Conservation (phyloP, 768 basidiomycete genomes). For the Termitomyces sp. region DNA sequence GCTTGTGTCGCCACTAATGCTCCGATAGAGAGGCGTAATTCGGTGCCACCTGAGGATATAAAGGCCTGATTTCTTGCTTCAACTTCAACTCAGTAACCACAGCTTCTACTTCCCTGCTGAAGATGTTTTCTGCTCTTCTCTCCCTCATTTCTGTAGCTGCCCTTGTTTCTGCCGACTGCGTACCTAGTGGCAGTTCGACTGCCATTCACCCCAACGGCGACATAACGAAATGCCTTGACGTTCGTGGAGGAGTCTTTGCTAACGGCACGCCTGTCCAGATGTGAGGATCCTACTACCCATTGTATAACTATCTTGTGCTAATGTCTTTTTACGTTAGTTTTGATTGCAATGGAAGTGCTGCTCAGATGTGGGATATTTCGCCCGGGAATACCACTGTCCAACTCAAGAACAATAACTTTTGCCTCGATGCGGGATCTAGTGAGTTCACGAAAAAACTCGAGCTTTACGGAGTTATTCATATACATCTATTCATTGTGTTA, state of each 20-base stretch:
- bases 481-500: not conserved
- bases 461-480: not conserved
- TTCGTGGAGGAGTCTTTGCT: constrained; percentile 24
- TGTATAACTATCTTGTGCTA: not conserved
- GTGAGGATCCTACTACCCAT: constrained; percentile 11
- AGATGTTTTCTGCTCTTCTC: not conserved
- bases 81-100: not conserved
- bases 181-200: constrained; percentile 14
- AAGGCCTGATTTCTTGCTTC: not conserved
- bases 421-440: constrained; percentile 32
- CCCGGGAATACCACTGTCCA: constrained; percentile 23
- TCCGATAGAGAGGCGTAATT: not conserved
- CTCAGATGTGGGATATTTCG: constrained; percentile 27
- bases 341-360: constrained; percentile 28
- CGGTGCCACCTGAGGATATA: not conserved
- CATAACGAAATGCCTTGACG: constrained; percentile 28
- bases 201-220: constrained; percentile 25
- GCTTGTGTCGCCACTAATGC: not conserved
- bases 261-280: constrained; percentile 33
- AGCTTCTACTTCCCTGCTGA: not conserved
- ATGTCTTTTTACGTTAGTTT: constrained; percentile 16
- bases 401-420: constrained; percentile 29
- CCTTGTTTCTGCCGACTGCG: constrained; percentile 8
- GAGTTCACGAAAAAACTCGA: constrained; percentile 1
- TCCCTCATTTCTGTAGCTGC: constrained; percentile 2